Evolutionary conservation across 2,329 filamentous ascomycete genomes (phyloP), one percentile per base, ranked within the genome.

Genomic region (Fusarium pininemorale): DNA sequence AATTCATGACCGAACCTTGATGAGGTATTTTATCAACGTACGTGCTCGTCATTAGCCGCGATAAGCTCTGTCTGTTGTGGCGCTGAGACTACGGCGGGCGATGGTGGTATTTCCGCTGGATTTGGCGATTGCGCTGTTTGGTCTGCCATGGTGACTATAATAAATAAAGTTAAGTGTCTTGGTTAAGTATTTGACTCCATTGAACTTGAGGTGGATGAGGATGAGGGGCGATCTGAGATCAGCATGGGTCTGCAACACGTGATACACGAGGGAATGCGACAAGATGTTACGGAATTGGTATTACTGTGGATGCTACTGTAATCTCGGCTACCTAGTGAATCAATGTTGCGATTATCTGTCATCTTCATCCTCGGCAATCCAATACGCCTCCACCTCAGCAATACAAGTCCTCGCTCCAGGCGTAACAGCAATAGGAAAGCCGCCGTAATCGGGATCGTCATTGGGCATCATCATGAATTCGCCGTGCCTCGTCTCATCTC

Each of bases 401-500:
- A 88, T 85, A 50, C 81, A 83, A 6, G 87, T 89, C 61, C 83
- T 78, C 0, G 87, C 86, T 4, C 87, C 87, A 38, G 89, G 85
- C 0, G 87, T 89, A 4, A 90, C 84, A 32, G 84, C 84, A 38
- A 89, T 89, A 1, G 87, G 87, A 65, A 89, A 89, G 0, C 85
- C 86, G 3, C 87, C 88, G 75, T 89, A 89, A 68, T 89, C 87
- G 0, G 87, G 87, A 39, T 88, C 82, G 39, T 88, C 85, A 65
- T 85, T 87, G 2, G 87, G 88, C 88, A 90, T 90, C 71, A 89
- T 87, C 24, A 83, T 75, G 54, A 83, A 85, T 53, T 80, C 79
- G 4, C 87, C 87, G 71, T 80, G 81, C 47, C 83, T 77, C 2
- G 83, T 84, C 77, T 85, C 83, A 61, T 85, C 83, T 14, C 83